Percentiles rank a stretch among this genome's conserved stretches.
These are phyloP conservation scores for Laburnicola sp. DNA, from an alignment of 2,329 filamentous ascomycete genomes.

Conservation along the genomic window DNA sequence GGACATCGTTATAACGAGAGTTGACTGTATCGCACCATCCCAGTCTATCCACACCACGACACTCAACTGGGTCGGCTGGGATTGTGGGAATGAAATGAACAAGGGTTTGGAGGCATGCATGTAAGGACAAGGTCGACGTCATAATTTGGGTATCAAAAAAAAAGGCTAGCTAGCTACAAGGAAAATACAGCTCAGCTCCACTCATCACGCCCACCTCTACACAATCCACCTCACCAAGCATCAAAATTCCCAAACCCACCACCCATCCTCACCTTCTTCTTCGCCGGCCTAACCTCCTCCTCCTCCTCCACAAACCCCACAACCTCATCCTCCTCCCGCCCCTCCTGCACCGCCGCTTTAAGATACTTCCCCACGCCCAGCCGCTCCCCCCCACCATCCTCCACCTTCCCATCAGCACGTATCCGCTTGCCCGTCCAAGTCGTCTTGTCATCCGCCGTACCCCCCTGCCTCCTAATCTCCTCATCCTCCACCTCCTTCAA, in stretches of 20 bases:
- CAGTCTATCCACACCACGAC: too few relatives aligned
- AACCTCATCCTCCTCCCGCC: slow-evolving; percentile 58
- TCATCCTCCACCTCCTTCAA: slow-evolving; percentile 67
- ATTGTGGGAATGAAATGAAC: too few relatives aligned
- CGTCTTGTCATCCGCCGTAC: slow-evolving; percentile 81
- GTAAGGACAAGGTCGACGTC: too few relatives aligned
- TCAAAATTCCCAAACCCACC: slow-evolving; percentile 94
- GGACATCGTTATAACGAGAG: too few relatives aligned
- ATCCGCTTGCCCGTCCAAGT: slow-evolving; percentile 98
- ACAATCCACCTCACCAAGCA: slow-evolving; percentile 63
- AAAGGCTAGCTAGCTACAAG: not conserved
- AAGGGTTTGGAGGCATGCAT: too few relatives aligned
- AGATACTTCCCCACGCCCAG: slow-evolving; percentile 80
- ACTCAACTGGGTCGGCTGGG: too few relatives aligned
- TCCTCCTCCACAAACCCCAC: slow-evolving; percentile 66
- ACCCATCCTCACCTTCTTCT: slow-evolving; percentile 75
- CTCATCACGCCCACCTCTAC: not conserved
- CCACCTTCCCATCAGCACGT: slow-evolving; percentile 65
- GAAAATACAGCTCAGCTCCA: not conserved
- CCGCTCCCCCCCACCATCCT: slow-evolving; percentile 57
- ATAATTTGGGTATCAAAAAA: not conserved
- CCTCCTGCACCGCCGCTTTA: slow-evolving; percentile 57
- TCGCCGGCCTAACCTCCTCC: slow-evolving; percentile 60
- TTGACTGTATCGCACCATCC: too few relatives aligned
- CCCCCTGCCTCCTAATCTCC: slow-evolving; percentile 65